Conservation (phyloP, 2,329 filamentous ascomycete species). For the Cladophialophora psammophila region DNA sequence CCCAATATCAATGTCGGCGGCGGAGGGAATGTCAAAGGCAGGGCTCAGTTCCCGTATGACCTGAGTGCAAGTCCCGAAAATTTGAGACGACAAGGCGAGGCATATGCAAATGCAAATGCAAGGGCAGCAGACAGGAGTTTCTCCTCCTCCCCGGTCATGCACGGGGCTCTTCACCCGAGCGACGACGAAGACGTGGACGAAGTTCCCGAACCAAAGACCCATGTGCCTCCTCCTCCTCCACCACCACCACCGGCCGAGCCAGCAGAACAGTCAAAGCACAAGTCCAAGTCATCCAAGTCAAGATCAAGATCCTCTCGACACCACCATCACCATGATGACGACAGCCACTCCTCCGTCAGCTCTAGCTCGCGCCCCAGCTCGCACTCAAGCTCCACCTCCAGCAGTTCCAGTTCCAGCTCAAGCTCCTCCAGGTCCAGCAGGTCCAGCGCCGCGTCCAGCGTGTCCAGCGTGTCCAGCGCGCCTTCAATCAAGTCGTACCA, state of each 20-base stretch:
- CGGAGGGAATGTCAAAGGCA: slow-evolving; percentile 1
- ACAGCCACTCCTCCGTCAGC: slow-evolving; percentile 1
- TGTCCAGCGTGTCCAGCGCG: slow-evolving; percentile 8
- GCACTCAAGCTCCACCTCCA: neutral
- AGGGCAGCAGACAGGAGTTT: slow-evolving; percentile 15
- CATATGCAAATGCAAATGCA: slow-evolving; percentile 14
- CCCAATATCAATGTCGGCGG: slow-evolving; percentile 17
- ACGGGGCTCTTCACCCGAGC: slow-evolving; percentile 1
- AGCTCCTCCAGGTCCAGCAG: slow-evolving; percentile 7
- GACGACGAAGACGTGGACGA: slow-evolving; percentile 14
- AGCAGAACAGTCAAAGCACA: neutral
- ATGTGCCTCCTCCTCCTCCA: neutral
- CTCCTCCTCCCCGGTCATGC: slow-evolving; percentile 30
- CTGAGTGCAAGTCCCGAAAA: slow-evolving; percentile 29
- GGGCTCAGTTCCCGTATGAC: slow-evolving; percentile 31
- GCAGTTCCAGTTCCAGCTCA: slow-evolving; percentile 5
- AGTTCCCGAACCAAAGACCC: neutral
- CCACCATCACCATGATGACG: slow-evolving; percentile 8
- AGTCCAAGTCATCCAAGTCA: slow-evolving; percentile 2
- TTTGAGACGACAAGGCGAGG: slow-evolving; percentile 22
- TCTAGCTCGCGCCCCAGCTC: neutral
- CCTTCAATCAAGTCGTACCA: slow-evolving; percentile 6
- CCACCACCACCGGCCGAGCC: neutral
- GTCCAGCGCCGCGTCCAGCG: slow-evolving; percentile 14
- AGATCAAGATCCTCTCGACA: slow-evolving; percentile 2